Evolutionary conservation across 177 flowering plant genomes (phyloP).

Genomic region (Vitis hybrid): DNA sequence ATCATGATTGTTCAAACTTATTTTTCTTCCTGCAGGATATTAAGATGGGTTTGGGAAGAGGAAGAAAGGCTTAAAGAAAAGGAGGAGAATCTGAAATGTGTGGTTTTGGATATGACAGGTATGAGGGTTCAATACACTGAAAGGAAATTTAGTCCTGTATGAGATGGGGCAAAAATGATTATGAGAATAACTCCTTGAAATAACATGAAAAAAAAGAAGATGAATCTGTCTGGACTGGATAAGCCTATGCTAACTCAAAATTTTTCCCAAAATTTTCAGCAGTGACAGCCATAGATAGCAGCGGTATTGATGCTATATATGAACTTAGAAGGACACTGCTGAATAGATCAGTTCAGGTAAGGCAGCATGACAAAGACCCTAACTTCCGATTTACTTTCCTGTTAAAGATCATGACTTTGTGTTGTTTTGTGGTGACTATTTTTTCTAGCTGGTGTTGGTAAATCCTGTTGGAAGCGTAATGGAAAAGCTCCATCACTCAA

Average conservation of each 20-base stretch:
- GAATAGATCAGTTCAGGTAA: slow-evolving; percentile 30
- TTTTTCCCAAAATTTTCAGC: slow-evolving; percentile 17
- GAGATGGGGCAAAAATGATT: too few relatives aligned
- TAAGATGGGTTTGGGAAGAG: slow-evolving; percentile 47
- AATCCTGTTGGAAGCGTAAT: slow-evolving; percentile 31
- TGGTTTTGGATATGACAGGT: slow-evolving; percentile 27
- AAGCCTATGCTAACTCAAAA: neutral
- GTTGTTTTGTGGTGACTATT: neutral
- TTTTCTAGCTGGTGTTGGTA: slow-evolving; percentile 27
- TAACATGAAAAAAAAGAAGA: neutral
- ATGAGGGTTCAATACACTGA: neutral
- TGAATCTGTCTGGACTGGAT: too few relatives aligned
- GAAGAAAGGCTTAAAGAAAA: slow-evolving; percentile 20
- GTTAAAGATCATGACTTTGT: too few relatives aligned
- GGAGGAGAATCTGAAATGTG: slow-evolving; percentile 6
- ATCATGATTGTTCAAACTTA: neutral
- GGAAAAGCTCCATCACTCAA: slow-evolving; percentile 30
- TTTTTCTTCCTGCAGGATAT: slow-evolving; percentile 26
- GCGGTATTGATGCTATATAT: slow-evolving; percentile 24
- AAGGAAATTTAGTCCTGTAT: too few relatives aligned
- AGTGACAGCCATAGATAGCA: slow-evolving; percentile 33
- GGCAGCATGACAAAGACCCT: neutral
- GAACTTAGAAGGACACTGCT: slow-evolving; percentile 20
- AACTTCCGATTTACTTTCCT: too few relatives aligned
- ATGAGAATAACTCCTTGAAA: too few relatives aligned